Base-by-base conservation (phyloP, 2,329 filamentous ascomycete species). In the Bretziella fagacearum region DNA sequence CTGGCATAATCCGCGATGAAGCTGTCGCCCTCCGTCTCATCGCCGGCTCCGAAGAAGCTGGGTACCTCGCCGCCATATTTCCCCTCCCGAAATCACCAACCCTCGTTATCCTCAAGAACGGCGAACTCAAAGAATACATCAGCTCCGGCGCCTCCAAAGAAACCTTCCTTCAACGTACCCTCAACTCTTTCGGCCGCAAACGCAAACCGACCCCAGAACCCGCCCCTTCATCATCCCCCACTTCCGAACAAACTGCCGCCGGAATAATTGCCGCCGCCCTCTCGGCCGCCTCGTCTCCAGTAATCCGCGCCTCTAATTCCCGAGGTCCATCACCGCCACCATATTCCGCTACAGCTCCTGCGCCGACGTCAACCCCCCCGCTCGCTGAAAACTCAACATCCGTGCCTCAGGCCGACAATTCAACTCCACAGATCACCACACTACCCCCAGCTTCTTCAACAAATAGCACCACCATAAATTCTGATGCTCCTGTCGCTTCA, bases 21-120 rank as follows among this genome's bases (percentile, higher is more conserved):
- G 73, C 84, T 2, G 68, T 95, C 17, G 64, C 80, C 6, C 67
- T 95, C 18, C 74, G 79, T 44, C 67, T 95, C 18, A 62, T 69
- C 27, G 76, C 79, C 15, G 83, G 79, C 18, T 86, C 82, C 2
- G 73, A 81, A 53, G 86, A 94, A 65, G 85, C 85, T 7, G 77
- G 74, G 4, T 93, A 85, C 56, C 68, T 96, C 11, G 73, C 79
- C 7, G 83, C 84, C 39, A 83, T 94, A 56, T 93, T 84, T 56
- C 83, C 84, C 0, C 66, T 94, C n/a, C 72, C 75, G 1, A 76
- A 76, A 54, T 76, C 77, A n/a, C 87, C 89, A 0, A 81, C 81
- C 1, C 63, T 94, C 6, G 71, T 94, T 13, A 67, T 93, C 17
- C 87, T 94, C 55, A 76, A 79, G 57, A 81, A 85, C 61, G 84